Evolutionary conservation across 2,329 filamentous ascomycete species (phyloP).

Genomic region (Berkeleyomyces basicola): DNA sequence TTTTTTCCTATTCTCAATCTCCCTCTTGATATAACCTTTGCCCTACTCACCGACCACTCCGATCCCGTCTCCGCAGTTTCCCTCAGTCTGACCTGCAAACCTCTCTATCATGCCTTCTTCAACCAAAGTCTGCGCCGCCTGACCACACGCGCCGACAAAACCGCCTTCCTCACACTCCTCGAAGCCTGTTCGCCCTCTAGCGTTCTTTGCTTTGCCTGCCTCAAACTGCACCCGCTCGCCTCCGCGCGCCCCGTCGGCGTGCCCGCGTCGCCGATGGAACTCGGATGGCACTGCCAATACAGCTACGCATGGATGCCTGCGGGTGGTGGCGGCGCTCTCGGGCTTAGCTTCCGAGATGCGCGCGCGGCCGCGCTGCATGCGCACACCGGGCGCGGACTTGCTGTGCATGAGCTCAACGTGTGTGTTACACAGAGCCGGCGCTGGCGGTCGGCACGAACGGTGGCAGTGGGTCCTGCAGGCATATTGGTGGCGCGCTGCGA

Average conservation of each 20-base stretch:
- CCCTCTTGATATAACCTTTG: conserved; percentile 8
- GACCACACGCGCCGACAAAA: neutral
- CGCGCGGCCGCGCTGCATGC: neutral
- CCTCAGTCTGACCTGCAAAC: conserved; percentile 4
- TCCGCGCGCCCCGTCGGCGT: neutral
- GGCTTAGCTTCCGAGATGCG: conserved; percentile 9
- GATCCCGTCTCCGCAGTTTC: neutral
- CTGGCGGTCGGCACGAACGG: neutral
- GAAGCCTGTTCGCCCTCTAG: neutral
- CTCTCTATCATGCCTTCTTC: neutral
- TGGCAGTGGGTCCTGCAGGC: neutral
- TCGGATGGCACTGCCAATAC: conserved; percentile 9
- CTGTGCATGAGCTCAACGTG: neutral
- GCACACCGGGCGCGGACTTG: neutral
- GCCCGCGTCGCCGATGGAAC: conserved; percentile 7
- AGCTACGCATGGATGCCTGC: conserved; percentile 9
- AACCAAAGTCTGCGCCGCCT: neutral
- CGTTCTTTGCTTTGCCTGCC: conserved; percentile 6
- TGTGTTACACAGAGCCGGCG: neutral
- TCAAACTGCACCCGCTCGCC: conserved; percentile 1
- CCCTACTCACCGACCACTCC: conserved; percentile 2
- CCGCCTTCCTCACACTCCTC: conserved; percentile 3
- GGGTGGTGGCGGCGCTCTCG: neutral
- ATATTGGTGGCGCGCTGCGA: neutral
- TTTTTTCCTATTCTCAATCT: conserved; percentile 7